Evolutionary conservation across 208 protist genomes (phyloP), one percentile per base, ranked within the genome.

Genomic region (Acanthamoeba triangularis): DNA sequence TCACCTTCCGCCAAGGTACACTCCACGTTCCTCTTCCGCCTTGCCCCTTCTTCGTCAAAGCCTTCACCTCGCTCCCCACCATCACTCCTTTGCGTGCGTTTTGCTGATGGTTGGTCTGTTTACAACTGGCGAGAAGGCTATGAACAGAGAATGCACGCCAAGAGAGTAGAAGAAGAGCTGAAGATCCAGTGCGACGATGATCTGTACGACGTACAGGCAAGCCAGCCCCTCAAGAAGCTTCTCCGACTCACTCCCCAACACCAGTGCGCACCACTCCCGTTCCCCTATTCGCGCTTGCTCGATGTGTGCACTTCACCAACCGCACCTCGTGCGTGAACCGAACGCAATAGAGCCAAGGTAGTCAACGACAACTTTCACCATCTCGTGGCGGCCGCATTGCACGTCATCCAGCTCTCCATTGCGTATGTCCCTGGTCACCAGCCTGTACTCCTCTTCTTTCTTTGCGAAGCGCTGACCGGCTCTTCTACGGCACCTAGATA

Each of bases 1-100:
- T 90, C 82, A 90, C 44, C 30, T 90, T 90, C 49, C 47, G 82
- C 10, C 82, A 90, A 61, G 82, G 82, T 90, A 78, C 56, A 28
- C 6, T 25, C 56, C 23, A 16, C 56, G 5, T n/a, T n/a, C 56
- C 56, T 61, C 23, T 61, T 16, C 56, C 56, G 56, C 56, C 13
- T 3, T 61, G 56, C 14, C 20, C 11, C 8, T 61, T 14, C 56
- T 61, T 61, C 56, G 11, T 47, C 0, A 47, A 2, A 47, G 6
- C 14, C 56, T 11, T 61, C 56, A 61, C 23, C 18, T 61, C 18
- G 3, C 13, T 11, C 41, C 41, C 11, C 41, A 13, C 41, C 41
- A 2, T 8, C 3, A 2, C 2, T 2, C 2, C 41, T 8, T n/a
- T n/a, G n/a, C n/a, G 41, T 47, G 41, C 41, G 41, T 47, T n/a